Evolutionary conservation across 1,284 basidiomycete genomes (phyloP), one percentile per base, ranked within the genome.

Genomic region (Pterula multifida): DNA sequence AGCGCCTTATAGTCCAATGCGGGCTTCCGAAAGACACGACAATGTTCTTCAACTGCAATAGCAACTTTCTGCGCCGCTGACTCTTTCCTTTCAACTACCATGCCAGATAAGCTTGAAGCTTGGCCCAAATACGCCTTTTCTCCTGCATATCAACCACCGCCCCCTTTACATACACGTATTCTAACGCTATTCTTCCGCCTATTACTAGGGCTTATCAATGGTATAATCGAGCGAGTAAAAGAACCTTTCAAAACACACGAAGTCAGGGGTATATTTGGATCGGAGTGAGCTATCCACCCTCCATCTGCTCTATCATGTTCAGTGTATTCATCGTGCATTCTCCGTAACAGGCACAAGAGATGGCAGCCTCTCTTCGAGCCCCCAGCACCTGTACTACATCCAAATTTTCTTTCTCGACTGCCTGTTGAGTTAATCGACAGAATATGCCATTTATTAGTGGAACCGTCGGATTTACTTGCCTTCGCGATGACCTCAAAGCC

Each of bases 361-460:
- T 42, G 39, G 39, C 39, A 42, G 19, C 39, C 39, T 42, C 39
- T 42, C n/a, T 42, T 42, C 21, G 39, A 22, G 19, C 39, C 13
- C 6, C 39, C 39, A 17, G 39, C 39, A 42, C 39, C 39, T 17
- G 21, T 42, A 4, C 39, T 42, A 4, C 39, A 42, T 17, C 39
- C 39, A 4, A 42, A 42, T 19, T 42, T 11, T 42, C 21, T 42
- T 6, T 6, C 39, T n/a, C 39, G 17, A 19, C 39, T 11, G 39
- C 39, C 39, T 4, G 9, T 42, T 19, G 39, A 42, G 39, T 22
- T 42, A 9, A 42, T 42, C 39, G 39, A 42, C 39, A n/a, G 39
- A 19, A 22, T 42, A 42, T 42, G 39, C 39, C 21, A 42, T 17
- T 42, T 42, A 6, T 22, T 42, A 42, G 39, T 42, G 21, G 39